phyloP scores from a whole-genome alignment of 768 basidiomycete genomes.

The Lactarius sp. region DNA sequence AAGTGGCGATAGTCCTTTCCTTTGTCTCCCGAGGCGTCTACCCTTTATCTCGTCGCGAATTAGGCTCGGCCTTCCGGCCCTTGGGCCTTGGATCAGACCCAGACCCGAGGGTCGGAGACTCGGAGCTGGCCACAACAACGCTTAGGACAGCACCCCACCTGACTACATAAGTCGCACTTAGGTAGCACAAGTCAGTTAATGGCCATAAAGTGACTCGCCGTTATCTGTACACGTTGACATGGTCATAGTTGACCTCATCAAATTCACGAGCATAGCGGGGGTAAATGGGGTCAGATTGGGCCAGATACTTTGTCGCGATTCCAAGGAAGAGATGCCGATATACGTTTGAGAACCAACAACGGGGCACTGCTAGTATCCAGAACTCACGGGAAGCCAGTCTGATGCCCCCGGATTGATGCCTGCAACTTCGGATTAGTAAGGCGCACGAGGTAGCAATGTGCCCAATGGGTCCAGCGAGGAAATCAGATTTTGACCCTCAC shows the following conservation, averaged over 20 bases:
- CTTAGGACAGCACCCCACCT: not conserved
- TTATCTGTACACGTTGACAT: not conserved
- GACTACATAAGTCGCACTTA: not conserved
- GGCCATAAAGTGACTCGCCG: not conserved
- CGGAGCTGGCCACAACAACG: constrained; percentile 5
- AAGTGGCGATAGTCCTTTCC: not conserved
- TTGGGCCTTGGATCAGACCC: not conserved
- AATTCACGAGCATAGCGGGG: not conserved
- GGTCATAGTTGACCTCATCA: not conserved
- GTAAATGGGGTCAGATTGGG: not conserved
- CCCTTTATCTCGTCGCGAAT: not conserved
- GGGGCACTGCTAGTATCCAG: no score
- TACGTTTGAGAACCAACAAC: not conserved
- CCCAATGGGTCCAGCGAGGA: no score
- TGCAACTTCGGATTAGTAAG: no score
- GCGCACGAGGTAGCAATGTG: no score
- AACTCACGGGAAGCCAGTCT: no score
- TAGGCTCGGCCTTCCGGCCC: not conserved
- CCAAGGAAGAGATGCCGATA: not conserved
- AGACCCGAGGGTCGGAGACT: constrained; percentile 6
- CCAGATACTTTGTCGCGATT: no score
- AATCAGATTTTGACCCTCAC: not conserved
- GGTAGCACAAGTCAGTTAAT: not conserved
- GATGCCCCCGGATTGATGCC: no score
- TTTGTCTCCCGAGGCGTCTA: not conserved